phyloP scores from a whole-genome alignment of 2,329 filamentous ascomycete genomes.

The Huntiella abstrusa region DNA sequence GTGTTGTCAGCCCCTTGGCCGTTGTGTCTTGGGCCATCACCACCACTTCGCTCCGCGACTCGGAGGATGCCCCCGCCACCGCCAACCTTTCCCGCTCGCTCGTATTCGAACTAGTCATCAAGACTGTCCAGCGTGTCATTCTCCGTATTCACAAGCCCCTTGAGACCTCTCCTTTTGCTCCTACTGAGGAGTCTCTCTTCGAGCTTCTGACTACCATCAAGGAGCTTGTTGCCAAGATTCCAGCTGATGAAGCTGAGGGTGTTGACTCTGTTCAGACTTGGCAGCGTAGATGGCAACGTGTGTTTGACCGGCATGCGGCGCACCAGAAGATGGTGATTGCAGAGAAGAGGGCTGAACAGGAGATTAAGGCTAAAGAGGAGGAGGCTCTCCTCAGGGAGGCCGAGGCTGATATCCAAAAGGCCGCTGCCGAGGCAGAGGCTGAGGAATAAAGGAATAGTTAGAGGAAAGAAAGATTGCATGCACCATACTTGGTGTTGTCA shows the following conservation, averaged over 20 bases:
- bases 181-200: conserved; percentile 12
- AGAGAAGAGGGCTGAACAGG: conserved; percentile 6
- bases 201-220: conserved; percentile 32
- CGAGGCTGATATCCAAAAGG: conserved; percentile 14
- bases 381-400: conserved; percentile 19
- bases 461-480: not conserved
- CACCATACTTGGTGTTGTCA: not conserved
- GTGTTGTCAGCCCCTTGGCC: conserved; percentile 67
- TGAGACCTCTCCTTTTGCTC: conserved; percentile 6
- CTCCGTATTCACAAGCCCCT: conserved; percentile 6
- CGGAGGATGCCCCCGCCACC: conserved; percentile 33
- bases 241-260: conserved; percentile 35
- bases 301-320: conserved; percentile 62
- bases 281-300: conserved; percentile 72
- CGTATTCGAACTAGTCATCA: conserved; percentile 76
- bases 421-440: not conserved
- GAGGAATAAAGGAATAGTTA: not conserved
- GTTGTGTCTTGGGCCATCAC: conserved; percentile 82
- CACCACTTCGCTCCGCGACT: conserved; percentile 27
- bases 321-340: conserved; percentile 56
- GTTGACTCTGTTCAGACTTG: conserved; percentile 42
- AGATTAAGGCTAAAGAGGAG: conserved; percentile 10
- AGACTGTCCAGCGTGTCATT: conserved; percentile 43
- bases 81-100: conserved; percentile 52
- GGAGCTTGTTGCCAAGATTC: conserved; percentile 52